Evolutionary conservation across 257 asterid species (phyloP), one percentile per base, ranked within the genome.

Genomic region (Solanum lycopersicoides): DNA sequence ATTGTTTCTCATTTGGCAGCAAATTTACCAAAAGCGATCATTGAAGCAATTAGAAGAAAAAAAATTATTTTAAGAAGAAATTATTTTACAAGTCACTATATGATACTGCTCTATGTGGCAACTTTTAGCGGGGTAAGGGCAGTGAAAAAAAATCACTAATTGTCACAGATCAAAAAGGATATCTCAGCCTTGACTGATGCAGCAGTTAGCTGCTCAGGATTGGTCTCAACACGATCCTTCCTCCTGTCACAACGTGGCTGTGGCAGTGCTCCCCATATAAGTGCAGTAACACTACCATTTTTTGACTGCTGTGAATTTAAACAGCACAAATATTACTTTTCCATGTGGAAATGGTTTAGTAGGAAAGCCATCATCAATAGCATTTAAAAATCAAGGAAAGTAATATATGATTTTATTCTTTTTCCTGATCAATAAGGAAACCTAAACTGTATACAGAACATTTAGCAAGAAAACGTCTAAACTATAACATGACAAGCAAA

Each of bases 131-230:
- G 82, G 53, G 21, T 30, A 23, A 56, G 11, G 25, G 80, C 21
- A 25, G 37, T 76, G n/a, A 50, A 85, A 47, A 68, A 44, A 20
- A 32, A 13, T 59, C 28, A 37, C 34, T 86, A 86, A 28, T 28
- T 23, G 41, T 68, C 88, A 87, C 25, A 83, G 88, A 34, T 25
- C 15, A 75, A 68, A 86, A 94, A 96, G 99, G 99, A 95, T 97
- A 96, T 97, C 94, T 97, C 99, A 50, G 99, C 99, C 87, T 94
- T 95, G 88, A 90, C 93, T 71, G 99, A 95, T 86, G 99, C 99
- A 37, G 99, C 99, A 60, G 99, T 97, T 90, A 97, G 93, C 94
- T 97, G 99, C 89, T 97, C 99, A 2, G 99, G 99, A 87, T 97
- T 97, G 66, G 99, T 97, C 92, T 97, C 99, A 44, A 97, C 99